These are phyloP conservation scores for Isoetes taiwanensis DNA, from an alignment of 75 land plant genomes.

Conservation along the genomic window DNA sequence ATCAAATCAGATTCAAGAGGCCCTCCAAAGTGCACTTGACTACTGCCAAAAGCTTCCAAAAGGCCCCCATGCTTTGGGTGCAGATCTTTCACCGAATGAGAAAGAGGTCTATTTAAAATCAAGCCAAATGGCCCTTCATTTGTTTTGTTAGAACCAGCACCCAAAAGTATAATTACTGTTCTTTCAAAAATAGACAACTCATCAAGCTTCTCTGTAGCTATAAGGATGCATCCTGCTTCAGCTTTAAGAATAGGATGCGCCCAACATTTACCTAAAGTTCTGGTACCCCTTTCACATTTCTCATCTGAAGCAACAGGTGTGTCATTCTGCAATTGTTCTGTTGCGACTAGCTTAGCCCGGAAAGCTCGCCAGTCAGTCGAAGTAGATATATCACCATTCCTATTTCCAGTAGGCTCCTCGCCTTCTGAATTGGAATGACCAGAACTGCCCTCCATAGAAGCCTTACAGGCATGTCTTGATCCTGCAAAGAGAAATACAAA, in stretches of 20 bases:
- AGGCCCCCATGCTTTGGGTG: conserved; percentile 29
- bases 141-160: conserved; percentile 40
- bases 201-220: conserved; percentile 69
- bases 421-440: too few species aligned
- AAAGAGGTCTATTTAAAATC: conserved; percentile 65
- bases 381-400: too few species aligned
- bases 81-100: conserved; percentile 56
- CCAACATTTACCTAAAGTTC: conserved; percentile 33
- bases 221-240: conserved; percentile 63
- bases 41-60: conserved; percentile 40
- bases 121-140: conserved; percentile 60
- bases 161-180: conserved; percentile 57
- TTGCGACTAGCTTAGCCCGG: too few species aligned
- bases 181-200: conserved; percentile 62
- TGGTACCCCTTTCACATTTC: background rate
- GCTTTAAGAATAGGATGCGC: conserved; percentile 61
- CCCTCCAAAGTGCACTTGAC: conserved; percentile 58
- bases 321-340: background rate
- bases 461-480: too few species aligned
- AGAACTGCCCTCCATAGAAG: too few species aligned
- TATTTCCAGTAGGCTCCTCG: too few species aligned
- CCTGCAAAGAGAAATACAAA: too few species aligned
- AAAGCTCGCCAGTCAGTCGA: too few species aligned
- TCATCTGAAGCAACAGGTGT: background rate
- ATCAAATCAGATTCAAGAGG: conserved; percentile 58